Base-by-base conservation (phyloP, 2,329 filamentous ascomycete genomes). In the Xylariaceae sp. region DNA sequence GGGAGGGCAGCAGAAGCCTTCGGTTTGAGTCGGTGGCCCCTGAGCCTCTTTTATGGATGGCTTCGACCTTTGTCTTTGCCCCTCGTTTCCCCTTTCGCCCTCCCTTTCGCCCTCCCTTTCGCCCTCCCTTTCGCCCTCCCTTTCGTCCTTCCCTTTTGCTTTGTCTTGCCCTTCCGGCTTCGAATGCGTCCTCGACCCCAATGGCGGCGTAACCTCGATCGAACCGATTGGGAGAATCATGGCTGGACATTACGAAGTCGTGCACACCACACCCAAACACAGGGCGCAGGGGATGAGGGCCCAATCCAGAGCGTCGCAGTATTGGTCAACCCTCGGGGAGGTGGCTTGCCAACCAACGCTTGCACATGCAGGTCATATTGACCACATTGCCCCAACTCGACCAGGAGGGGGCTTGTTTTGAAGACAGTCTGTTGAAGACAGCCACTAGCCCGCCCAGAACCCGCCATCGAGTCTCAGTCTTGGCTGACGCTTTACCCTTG, bases 11-110 rank as follows among this genome's bases (percentile, higher is more conserved):
- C 8, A 39, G 19, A 42, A 8, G 29, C 3, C 2, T 5, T 5
- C 8, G 27, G 7, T 6, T 9, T 29, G 30, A 53, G n/a, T 42
- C 44, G 43, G 54, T 4, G 31, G 41, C 30, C 11, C 31, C 34
- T 31, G 30, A 31, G 35, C 29, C 30, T 41, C 53, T 51, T 55
- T 57, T 55, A 60, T 57, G 50, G 43, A 8, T 45, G 43, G 30
- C 43, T 26, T 6, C 19, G 8, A 29, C 32, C 29, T 45, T 45
- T 30, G 27, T n/a, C 26, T 32, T 30, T 4, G 3, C 29, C 27
- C 9, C 42, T 9, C 43, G 3, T 42, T 45, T n/a, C 32, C 12
- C 35, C 43, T 26, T 6, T 44, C 6, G 5, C 32, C 32, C 32
- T 8, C 8, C 32, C 9, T 19, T 45, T 32, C 32, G 39, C n/a